Conservation (phyloP, 805 yeast species). For the Cyberlindnera petersonii region DNA sequence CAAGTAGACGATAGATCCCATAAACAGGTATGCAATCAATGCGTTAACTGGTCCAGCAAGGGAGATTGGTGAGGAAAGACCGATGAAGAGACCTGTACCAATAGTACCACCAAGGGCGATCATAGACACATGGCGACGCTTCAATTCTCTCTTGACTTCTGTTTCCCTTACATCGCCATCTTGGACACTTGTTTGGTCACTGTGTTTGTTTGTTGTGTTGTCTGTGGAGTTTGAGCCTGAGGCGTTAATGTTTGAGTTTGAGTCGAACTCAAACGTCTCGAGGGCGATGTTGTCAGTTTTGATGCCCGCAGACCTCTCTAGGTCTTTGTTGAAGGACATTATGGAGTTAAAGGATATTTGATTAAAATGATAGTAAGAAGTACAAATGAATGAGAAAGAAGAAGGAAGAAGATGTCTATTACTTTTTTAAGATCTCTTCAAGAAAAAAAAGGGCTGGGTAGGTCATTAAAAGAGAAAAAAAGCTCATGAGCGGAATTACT, state of each 20-base stretch:
- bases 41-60: conserved; percentile 69
- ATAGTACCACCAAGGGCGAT: conserved; percentile 78
- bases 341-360: no score
- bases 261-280: not conserved
- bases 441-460: no score
- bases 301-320: conserved; percentile 1
- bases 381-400: not conserved
- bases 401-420: no score
- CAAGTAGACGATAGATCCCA: conserved; percentile 60
- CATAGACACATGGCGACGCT: conserved; percentile 70
- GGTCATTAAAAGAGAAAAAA: no score
- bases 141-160: conserved; percentile 55
- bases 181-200: conserved; percentile 9
- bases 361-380: no score
- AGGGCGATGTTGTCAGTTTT: not conserved
- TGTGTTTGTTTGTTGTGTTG: conserved; percentile 5
- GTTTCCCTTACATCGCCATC: conserved; percentile 28
- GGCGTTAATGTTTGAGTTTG: not conserved
- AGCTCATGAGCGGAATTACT: no score
- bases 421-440: no score
- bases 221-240: conserved; percentile 4
- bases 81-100: conserved; percentile 73
- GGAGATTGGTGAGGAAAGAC: conserved; percentile 51
- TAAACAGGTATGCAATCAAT: conserved; percentile 59
- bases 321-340: not conserved